phyloP scores from a whole-genome alignment of 768 basidiomycete species.

The Suillus lakei region DNA sequence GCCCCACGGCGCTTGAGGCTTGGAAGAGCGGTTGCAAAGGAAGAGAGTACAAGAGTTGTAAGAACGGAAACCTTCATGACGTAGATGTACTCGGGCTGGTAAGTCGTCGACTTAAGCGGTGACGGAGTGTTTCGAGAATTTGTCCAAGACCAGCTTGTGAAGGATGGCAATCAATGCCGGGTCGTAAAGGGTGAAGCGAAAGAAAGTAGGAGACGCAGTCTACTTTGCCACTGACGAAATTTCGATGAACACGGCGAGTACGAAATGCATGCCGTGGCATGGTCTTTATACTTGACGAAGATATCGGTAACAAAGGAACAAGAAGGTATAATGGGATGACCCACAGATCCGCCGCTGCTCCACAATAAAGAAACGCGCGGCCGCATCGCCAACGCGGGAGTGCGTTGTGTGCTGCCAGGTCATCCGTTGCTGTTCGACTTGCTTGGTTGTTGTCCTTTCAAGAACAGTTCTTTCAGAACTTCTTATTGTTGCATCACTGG shows the following conservation, averaged over 20 bases:
- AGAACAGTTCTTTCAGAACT: too few relatives aligned
- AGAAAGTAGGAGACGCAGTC: slow-evolving; percentile 33
- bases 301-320: slow-evolving; percentile 22
- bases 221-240: slow-evolving; percentile 3
- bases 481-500: not conserved
- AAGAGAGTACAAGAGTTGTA: slow-evolving; percentile 33
- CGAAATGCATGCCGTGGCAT: not conserved
- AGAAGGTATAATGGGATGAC: slow-evolving; percentile 13
- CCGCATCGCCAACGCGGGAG: not conserved
- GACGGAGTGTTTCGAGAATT: slow-evolving; percentile 4
- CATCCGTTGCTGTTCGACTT: not conserved
- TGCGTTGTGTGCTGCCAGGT: not conserved
- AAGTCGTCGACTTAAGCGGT: not conserved
- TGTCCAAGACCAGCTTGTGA: slow-evolving; percentile 13
- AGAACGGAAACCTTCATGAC: slow-evolving; percentile 46
- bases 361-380: slow-evolving; percentile 16
- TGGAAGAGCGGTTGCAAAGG: slow-evolving; percentile 40
- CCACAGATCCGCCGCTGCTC: slow-evolving; percentile 1
- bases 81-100: slow-evolving; percentile 15
- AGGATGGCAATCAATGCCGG: slow-evolving; percentile 32
- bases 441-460: not conserved
- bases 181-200: slow-evolving; percentile 14
- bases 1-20: slow-evolving; percentile 35
- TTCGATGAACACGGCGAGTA: slow-evolving; percentile 1
- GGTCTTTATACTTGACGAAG: slow-evolving; percentile 23